phyloP scores from a whole-genome alignment of 495 filamentous ascomycete genomes.

The Filosporella fistucella region DNA sequence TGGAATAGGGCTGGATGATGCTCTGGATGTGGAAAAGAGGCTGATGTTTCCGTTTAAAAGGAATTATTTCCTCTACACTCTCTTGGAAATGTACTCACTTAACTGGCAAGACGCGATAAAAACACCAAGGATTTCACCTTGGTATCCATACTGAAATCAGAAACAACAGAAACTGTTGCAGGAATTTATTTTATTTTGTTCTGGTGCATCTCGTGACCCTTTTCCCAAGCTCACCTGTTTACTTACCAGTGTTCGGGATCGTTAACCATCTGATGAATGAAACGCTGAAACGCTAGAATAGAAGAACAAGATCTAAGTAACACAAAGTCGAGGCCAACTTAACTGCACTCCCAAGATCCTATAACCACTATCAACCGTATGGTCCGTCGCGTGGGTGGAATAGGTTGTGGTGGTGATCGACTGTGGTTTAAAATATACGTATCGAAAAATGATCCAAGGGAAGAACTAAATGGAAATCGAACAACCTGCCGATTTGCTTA shows the following conservation, averaged over 20 bases:
- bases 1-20: too few species aligned
- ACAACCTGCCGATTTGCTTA: slow-evolving; percentile 11
- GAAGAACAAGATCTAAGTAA: slow-evolving; percentile 10
- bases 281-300: slow-evolving; percentile 15
- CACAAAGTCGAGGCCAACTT: slow-evolving; percentile 17
- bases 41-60: too few species aligned
- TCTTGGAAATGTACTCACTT: too few species aligned
- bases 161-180: too few species aligned
- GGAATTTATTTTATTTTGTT: too few species aligned
- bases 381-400: not conserved
- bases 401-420: not conserved
- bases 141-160: too few species aligned
- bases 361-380: not conserved
- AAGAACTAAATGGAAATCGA: slow-evolving; percentile 13
- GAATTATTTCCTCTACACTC: too few species aligned
- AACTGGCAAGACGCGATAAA: too few species aligned
- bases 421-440: not conserved
- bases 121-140: too few species aligned
- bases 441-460: slow-evolving; percentile 4
- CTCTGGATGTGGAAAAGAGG: too few species aligned
- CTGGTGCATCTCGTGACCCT: too few species aligned
- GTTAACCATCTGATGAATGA: not conserved
- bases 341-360: slow-evolving; percentile 14
- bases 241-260: slow-evolving; percentile 17
- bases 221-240: slow-evolving; percentile 7